Base-by-base conservation (phyloP, 805 yeast genomes). In the Candida glaebosa region DNA sequence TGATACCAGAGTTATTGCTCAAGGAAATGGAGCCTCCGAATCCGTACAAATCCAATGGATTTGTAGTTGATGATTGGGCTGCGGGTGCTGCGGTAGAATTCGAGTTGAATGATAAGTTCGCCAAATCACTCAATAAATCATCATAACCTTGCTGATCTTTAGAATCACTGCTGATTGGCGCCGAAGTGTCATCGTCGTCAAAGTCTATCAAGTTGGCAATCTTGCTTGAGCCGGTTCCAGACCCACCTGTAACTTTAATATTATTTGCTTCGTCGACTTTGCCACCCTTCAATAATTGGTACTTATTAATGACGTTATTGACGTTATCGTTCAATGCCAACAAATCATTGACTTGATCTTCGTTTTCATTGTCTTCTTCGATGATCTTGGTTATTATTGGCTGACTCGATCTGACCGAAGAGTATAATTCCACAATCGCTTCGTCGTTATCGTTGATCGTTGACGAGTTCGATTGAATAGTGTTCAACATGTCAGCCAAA, bases 321-420 rank as follows among this genome's bases (percentile, higher is more conserved):
- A 90, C 82, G 41, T 76, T 76, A 58, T 87, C 96, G 60, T 87
- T 87, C 43, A 93, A 70, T 26, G 69, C 71, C 39, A 87, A 69
- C 40, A 93, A 65, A 44, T 79, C 81, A 38, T 70, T 72, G 26
- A 87, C 85, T 7, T 84, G 76, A 24, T 69, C 76, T 34, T 69
- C 80, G 54, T 82, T 86, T 47, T 81, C 80, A 18, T 80, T 82
- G 22, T 40, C 38, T 54, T 88, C 96, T 53, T 79, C 84, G 46
- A 87, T 79, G 52, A 93, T 84, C 52, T 82, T 84, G 58, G 85
- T 85, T 50, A 93, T 78, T 53, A 85, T 88, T 31, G 97, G 96
- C 56, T 83, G 89, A 22, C 96, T 81, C 36, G 81, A 81, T 60
- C 86, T 90, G 51, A 93, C 71, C 2, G 96, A 73, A 34, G 81